Base-by-base conservation (phyloP, 1,284 basidiomycete genomes). In the Ganoderma resinaceum region DNA sequence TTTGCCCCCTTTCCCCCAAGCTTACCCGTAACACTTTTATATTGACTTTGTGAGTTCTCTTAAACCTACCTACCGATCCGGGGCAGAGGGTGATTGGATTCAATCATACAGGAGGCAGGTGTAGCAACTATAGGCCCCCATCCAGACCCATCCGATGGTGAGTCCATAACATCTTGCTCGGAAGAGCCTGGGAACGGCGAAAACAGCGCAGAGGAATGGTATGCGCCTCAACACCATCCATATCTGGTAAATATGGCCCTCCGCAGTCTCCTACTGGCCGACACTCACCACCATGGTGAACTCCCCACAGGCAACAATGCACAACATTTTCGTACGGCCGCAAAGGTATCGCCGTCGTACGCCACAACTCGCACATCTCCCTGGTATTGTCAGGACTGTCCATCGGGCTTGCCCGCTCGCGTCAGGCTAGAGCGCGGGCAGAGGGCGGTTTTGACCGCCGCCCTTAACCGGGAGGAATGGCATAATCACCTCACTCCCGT, bases 401-500 rank as follows among this genome's bases (percentile, higher is more conserved):
- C 1, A 11, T 33, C 23, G 20, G 43, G 43, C 9, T 7, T 20
- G 37, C 33, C 61, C 16, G 26, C 16, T 46, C 35, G 7, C 11
- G 37, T 20, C 63, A 35, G 11, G 29, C 42, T 6, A 6, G 35
- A 40, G 43, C 55, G 40, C 65, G 49, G 52, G 49, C 63, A 20
- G 52, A 37, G n/a, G 38, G 31, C 42, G 31, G n/a, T 18, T n/a
- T 49, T 20, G 46, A 40, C 43, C 29, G 64, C 46, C 40, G 23
- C 33, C 12, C 14, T 38, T 43, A 52, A 33, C 26, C 16, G 59
- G 46, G 23, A 52, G 70, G 71, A 74, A 74, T 74, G 53, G 72
- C 72, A 35, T 66, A 72, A 72, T 72, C 63, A 40, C 63, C 70
- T 40, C 72, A 74, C n/a, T 52, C 49, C 53, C 20, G 9, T 37